A percentile compares a stretch with the other conserved stretches of the same genome.
phyloP scores from a whole-genome alignment of 495 filamentous ascomycete species.

The Neurospora sp. region DNA sequence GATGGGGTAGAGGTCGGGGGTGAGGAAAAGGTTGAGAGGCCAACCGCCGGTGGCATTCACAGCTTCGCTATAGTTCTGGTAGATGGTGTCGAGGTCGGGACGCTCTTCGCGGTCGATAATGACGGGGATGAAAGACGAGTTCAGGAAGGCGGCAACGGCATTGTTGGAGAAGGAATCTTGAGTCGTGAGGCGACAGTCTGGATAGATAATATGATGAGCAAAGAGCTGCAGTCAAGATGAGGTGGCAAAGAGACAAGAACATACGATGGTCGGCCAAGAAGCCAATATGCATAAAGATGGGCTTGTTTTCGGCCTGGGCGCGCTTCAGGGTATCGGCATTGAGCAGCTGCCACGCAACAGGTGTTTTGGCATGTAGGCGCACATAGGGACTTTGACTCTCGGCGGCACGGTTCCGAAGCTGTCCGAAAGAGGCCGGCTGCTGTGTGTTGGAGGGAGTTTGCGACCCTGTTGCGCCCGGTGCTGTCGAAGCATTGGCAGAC shows the following conservation, averaged over 20 bases:
- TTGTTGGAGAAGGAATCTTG: conserved; percentile 83
- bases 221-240: background rate
- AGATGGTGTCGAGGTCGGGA: conserved; percentile 90
- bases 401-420: conserved; percentile 56
- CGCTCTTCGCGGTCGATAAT: conserved; percentile 92
- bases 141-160: conserved; percentile 72
- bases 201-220: background rate
- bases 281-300: conserved; percentile 91
- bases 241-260: conserved; percentile 15
- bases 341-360: conserved; percentile 91
- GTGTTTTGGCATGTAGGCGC: conserved; percentile 69
- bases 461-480: background rate
- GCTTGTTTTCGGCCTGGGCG: conserved; percentile 68
- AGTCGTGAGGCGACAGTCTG: conserved; percentile 90
- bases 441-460: background rate
- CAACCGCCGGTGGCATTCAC: conserved; percentile 88
- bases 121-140: conserved; percentile 82
- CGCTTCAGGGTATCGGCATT: conserved; percentile 63
- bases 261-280: conserved; percentile 92
- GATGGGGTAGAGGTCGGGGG: conserved; percentile 82
- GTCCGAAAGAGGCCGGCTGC: background rate
- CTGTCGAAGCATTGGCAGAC: background rate
- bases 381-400: conserved; percentile 80
- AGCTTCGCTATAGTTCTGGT: conserved; percentile 97
- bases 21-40: conserved; percentile 95